These are phyloP conservation scores for Vickermania ingenoplastis DNA, from an alignment of 208 protist genomes.

Conservation along the genomic window DNA sequence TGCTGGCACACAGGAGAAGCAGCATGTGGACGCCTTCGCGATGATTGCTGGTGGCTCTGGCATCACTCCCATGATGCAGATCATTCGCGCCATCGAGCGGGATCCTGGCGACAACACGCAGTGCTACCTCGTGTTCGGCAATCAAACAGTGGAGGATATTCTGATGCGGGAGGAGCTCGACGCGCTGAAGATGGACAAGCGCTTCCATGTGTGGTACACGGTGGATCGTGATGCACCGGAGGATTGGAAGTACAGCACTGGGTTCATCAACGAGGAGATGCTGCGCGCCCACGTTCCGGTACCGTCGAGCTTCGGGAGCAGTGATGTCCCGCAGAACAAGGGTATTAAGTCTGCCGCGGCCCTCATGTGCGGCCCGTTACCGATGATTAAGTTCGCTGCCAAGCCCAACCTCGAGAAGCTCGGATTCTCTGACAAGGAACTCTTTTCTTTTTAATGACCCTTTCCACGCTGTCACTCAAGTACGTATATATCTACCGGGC, in stretches of 20 bases:
- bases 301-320: too few species aligned
- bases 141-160: slow-evolving; percentile 88
- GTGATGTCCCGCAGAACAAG: slow-evolving; percentile 2
- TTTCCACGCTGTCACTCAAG: too few species aligned
- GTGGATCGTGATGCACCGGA: slow-evolving; percentile 29
- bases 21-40: slow-evolving; percentile 34
- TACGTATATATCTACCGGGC: too few species aligned
- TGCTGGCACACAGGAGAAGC: not conserved
- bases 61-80: slow-evolving; percentile 90
- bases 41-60: slow-evolving; percentile 82
- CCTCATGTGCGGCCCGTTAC: slow-evolving; percentile 52
- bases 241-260: slow-evolving; percentile 59
- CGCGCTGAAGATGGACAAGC: slow-evolving; percentile 25
- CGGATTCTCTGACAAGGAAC: slow-evolving; percentile 14
- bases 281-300: slow-evolving; percentile 58
- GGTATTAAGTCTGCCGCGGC: slow-evolving; percentile 6
- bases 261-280: slow-evolving; percentile 68
- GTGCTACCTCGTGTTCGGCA: slow-evolving; percentile 81
- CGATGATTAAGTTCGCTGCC: slow-evolving; percentile 53
- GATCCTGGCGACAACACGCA: slow-evolving; percentile 62
- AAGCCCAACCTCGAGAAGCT: slow-evolving; percentile 40
- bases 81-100: slow-evolving; percentile 80
- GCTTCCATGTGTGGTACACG: slow-evolving; percentile 73
- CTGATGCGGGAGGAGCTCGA: slow-evolving; percentile 84
- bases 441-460: slow-evolving; percentile 1